Conservation (phyloP, 441 rosid genomes). For the Dalechampia spathulata region DNA sequence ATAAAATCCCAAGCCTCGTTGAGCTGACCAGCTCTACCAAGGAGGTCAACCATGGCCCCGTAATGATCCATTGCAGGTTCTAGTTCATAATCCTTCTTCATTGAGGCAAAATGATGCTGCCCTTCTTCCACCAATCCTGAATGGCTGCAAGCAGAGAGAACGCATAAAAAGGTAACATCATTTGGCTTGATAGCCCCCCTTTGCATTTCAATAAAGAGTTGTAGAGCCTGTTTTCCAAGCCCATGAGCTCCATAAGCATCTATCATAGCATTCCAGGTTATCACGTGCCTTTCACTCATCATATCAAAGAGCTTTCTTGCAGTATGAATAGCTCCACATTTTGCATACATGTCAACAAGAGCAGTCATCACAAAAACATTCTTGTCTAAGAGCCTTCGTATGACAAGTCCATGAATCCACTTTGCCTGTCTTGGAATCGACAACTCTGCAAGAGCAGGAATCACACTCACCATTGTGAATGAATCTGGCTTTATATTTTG, state of each 20-base stretch:
- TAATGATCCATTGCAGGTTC: slow-evolving; percentile 68
- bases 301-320: slow-evolving; percentile 71
- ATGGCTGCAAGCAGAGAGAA: slow-evolving; percentile 89
- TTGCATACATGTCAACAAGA: slow-evolving; percentile 89
- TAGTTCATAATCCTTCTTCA: slow-evolving; percentile 44
- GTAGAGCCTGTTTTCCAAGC: slow-evolving; percentile 52
- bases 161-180: slow-evolving; percentile 59
- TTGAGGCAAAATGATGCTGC: slow-evolving; percentile 47
- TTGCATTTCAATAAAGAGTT: slow-evolving; percentile 64
- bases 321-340: slow-evolving; percentile 50
- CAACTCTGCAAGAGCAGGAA: slow-evolving; percentile 71
- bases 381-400: slow-evolving; percentile 48
- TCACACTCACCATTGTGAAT: slow-evolving; percentile 74
- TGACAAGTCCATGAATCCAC: slow-evolving; percentile 58
- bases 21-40: slow-evolving; percentile 79
- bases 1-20: slow-evolving; percentile 73
- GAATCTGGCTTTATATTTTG: slow-evolving; percentile 56
- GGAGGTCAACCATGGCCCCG: slow-evolving; percentile 77
- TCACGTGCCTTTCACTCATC: slow-evolving; percentile 57
- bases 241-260: slow-evolving; percentile 76
- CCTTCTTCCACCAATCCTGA: slow-evolving; percentile 71
- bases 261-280: slow-evolving; percentile 81
- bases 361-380: slow-evolving; percentile 71
- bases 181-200: slow-evolving; percentile 48
- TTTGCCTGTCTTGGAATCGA: slow-evolving; percentile 50